Conservation (phyloP, 768 basidiomycete species). For the Cubamyces sp. region DNA sequence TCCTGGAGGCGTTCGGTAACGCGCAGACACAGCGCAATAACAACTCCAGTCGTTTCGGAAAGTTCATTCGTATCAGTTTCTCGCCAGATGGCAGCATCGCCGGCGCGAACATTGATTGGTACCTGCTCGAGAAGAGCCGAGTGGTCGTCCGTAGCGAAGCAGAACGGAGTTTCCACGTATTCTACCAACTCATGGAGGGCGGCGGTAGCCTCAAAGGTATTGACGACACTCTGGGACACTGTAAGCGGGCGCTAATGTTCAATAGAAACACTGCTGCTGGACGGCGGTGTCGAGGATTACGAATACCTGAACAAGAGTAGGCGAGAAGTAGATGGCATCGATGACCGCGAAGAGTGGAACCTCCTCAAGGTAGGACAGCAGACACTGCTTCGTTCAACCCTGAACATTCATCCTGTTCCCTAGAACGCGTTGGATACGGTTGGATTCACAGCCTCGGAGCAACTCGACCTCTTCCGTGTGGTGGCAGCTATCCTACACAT, state of each 20-base stretch:
- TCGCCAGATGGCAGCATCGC: constrained; percentile 92
- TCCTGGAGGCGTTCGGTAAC: constrained; percentile 97
- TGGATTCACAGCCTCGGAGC: constrained; percentile 84
- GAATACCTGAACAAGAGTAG: constrained; percentile 91
- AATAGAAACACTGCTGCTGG: constrained; percentile 73
- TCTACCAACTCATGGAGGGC: constrained; percentile 92
- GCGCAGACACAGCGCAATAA: constrained; percentile 98
- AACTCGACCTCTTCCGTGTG: constrained; percentile 91
- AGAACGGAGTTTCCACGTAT: constrained; percentile 95
- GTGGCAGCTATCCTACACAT: constrained; percentile 94
- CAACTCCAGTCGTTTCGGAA: constrained; percentile 98
- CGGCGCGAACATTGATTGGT: constrained; percentile 99
- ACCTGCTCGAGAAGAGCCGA: constrained; percentile 94
- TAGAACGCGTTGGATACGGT: constrained; percentile 86
- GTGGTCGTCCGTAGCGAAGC: constrained; percentile 87
- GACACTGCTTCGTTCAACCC: background rate
- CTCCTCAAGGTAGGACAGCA: constrained; percentile 60
- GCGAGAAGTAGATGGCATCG: constrained; percentile 91
- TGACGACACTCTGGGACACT: constrained; percentile 21
- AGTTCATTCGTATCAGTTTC: constrained; percentile 96
- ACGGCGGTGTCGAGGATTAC: constrained; percentile 77
- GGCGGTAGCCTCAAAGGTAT: constrained; percentile 69
- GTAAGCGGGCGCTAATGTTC: constrained; percentile 1
- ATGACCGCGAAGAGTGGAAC: constrained; percentile 90
- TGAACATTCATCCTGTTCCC: background rate